Evolutionary conservation across 139 green algal genomes (phyloP).

Genomic region (Chlamydomonas schloesseri): DNA sequence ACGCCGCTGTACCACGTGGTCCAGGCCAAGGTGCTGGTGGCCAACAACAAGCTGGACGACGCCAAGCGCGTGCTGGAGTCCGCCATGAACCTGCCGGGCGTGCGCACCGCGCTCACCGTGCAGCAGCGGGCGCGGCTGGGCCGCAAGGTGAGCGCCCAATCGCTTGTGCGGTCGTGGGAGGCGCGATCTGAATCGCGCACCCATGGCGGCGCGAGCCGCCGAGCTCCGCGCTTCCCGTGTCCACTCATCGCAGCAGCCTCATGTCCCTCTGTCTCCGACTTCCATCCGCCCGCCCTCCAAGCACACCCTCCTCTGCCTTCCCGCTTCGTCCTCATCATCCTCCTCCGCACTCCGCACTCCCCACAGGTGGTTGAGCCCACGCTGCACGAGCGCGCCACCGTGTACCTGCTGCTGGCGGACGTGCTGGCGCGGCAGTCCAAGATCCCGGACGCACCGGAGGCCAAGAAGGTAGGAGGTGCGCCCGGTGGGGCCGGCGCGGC

Average conservation of each 20-base stretch:
- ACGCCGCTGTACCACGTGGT: slow-evolving; percentile 73
- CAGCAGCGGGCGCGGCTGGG: slow-evolving; percentile 56
- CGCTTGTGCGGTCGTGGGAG: too few species aligned
- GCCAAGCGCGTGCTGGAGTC: slow-evolving; percentile 75
- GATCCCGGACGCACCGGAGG: slow-evolving; percentile 74
- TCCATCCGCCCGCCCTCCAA: too few species aligned
- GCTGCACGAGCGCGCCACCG: slow-evolving; percentile 70
- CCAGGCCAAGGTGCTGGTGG: slow-evolving; percentile 69
- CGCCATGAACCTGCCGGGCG: slow-evolving; percentile 71
- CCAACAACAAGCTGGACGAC: slow-evolving; percentile 65
- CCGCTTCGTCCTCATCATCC: too few species aligned
- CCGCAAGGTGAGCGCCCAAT: slow-evolving; percentile 21
- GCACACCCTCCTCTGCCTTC: too few species aligned
- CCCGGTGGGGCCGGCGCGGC: background rate
- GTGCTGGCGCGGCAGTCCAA: slow-evolving; percentile 63
- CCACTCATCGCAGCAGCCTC: too few species aligned
- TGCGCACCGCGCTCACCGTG: slow-evolving; percentile 49
- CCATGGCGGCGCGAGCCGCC: too few species aligned
- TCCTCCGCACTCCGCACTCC: too few species aligned
- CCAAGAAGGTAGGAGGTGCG: slow-evolving; percentile 60
- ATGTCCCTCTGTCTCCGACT: too few species aligned
- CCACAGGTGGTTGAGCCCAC: slow-evolving; percentile 43
- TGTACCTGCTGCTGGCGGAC: slow-evolving; percentile 79
- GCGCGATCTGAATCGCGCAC: too few species aligned
- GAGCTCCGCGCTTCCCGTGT: too few species aligned